These are phyloP conservation scores for Ilyonectria sp. DNA, from an alignment of 2,329 filamentous ascomycete genomes.

Conservation along the genomic window DNA sequence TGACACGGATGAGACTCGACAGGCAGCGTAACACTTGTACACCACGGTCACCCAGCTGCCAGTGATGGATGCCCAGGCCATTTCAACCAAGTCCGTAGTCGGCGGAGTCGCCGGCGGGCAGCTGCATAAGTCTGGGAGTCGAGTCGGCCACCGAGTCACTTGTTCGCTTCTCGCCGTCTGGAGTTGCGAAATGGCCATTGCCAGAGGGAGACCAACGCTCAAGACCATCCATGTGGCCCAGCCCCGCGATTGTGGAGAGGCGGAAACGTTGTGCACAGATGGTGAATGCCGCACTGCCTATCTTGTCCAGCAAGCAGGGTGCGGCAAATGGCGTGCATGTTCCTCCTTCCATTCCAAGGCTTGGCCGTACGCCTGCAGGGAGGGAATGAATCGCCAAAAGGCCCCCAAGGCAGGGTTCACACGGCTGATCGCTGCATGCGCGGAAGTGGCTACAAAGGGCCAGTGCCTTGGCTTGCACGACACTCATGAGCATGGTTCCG, in stretches of 20 bases:
- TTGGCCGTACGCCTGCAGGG: not conserved
- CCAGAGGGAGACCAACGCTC: not conserved
- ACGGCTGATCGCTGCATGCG: slow-evolving; percentile 3
- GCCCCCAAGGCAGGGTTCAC: slow-evolving; percentile 13
- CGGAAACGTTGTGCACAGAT: not conserved
- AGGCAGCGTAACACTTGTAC: not conserved
- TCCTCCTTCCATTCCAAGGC: slow-evolving; percentile 9
- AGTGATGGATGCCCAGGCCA: too few species aligned
- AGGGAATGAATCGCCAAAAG: slow-evolving; percentile 17
- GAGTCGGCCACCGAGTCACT: not conserved
- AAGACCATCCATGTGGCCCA: not conserved
- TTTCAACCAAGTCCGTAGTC: not conserved
- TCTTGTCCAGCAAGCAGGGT: not conserved
- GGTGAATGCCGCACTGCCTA: slow-evolving; percentile 9
- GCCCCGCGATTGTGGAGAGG: slow-evolving; percentile 5
- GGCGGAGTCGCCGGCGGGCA: not conserved
- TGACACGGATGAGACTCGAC: not conserved
- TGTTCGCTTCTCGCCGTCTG: not conserved
- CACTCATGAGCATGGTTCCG: not conserved
- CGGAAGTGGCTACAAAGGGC: slow-evolving; percentile 6
- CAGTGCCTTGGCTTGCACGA: slow-evolving; percentile 2
- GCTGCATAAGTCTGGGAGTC: not conserved
- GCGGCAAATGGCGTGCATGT: slow-evolving; percentile 14
- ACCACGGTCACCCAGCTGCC: not conserved
- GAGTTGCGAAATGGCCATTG: not conserved